Evolutionary conservation across 2,329 filamentous ascomycete genomes (phyloP), one percentile per base, ranked within the genome.

Genomic region (Rutstroemia sp.): DNA sequence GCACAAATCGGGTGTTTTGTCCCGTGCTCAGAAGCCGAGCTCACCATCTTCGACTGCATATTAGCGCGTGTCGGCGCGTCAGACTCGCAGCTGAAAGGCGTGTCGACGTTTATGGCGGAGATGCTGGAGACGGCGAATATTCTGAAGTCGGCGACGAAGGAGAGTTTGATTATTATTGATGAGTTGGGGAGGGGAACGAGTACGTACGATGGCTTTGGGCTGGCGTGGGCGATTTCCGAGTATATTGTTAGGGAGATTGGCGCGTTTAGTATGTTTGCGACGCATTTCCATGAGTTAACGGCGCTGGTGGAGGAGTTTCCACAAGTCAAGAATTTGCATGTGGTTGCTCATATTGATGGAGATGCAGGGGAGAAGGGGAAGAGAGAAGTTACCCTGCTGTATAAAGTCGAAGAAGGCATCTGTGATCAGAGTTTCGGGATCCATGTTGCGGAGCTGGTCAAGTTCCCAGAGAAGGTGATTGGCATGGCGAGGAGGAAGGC

Each of bases 61-160:
- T 86, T 99, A 41, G 94, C 95, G 0, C 88, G 94, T 64, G 94
- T 99, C 0, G 94, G 95, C 44, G 95, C 94, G 6, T 94, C 88
- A 65, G 95, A 99, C 73, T 95, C 89, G 6, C 94, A 97, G 72
- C 86, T 99, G 61, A 97, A 97, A 73, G 94, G 94, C 38, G 94
- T 99, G 2, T 96, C 90, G 3, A 99, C 94, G 0, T 99, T 99
- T 72, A 99, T 99, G 95, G 94, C 94, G 1, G 94, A 99, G 75
- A 99, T 99, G 94, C 81, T 99, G 21, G 94, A 99, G 71, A 99
- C 94, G 1, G 91, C 94, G 63, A 97, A 97, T 70, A 99, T 99
- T 62, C 84, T 99, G 68, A 97, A 97, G 74, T 95, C 90, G 0
- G 94, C 94, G 2, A 99, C 94, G 0, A 84, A 87, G 34, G 94